Evolutionary conservation across 805 yeast species (phyloP), one percentile per base, ranked within the genome.

Genomic region (Pichia exigua): DNA sequence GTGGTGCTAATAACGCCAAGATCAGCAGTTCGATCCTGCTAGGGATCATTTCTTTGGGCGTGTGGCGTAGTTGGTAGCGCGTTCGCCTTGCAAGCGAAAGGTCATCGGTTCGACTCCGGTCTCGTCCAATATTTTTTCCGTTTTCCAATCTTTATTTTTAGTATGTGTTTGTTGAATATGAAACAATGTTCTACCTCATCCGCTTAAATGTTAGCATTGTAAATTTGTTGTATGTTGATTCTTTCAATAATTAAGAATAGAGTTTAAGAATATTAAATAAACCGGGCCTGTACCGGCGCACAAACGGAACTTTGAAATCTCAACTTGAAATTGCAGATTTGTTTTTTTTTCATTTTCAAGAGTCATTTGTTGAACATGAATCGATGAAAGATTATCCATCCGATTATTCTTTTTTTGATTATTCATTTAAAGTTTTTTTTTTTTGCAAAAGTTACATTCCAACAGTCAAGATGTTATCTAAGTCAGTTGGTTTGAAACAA

Each of bases 11-110:
- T 68, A 68, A 68, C 72, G 72, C 72, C 69, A 65, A 65, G 87
- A 81, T 82, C 87, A 80, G 85, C 87, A 79, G 87, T 82, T 82
- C 87, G 87, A 82, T 81, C 87, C 87, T 79, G 87, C 85, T 80
- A 81, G 85, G 85, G 85, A 82, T 81, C 87, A 82, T 62, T 68
- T 59, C 21, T 4, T 8, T 12, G 86, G 85, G 86, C 85, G 83
- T 81, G 84, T 80, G 85, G 85, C 85, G 85, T 77, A 81, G 85
- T 81, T 78, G 85, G 85, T 81, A 80, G 85, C 85, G 85, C 85
- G 85, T 77, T 78, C 82, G 79, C 85, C 79, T 81, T 79, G 85
- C 85, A 81, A 80, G 85, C 79, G 82, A 79, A 77, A 81, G 85
- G 86, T 81, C 86, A 79, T 80, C 80, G 85, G 85, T 79, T 80